Evolutionary conservation across 192 early-diverging fungal species (phyloP), one percentile per base, ranked within the genome.

Genomic region (Funneliformis geosporum): DNA sequence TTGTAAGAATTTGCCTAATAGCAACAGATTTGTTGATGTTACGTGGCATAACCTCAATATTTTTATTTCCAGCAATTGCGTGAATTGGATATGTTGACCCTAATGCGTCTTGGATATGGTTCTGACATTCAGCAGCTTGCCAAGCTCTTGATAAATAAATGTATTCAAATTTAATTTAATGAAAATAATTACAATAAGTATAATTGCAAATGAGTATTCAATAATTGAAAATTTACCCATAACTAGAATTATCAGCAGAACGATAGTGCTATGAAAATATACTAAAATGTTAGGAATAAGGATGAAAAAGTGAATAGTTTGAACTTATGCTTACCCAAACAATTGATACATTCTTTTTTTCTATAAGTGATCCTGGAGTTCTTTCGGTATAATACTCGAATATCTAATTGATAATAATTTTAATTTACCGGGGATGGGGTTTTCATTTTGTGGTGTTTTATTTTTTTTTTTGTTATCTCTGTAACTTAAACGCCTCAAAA

Each of bases 101-200:
- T 25, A 96, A 83, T 7, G 91, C 82, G 39, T 92, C 89, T 79
- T 91, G 88, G 72, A 96, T 93, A 75, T 96, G 94, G 80, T 95
- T 96, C 71, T 92, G 90, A 81, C 94, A 95, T 81, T 95, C 94
- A 28, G 91, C 90, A 14, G 93, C 93, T 79, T 94, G 93, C 93
- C 94, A 95, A 43, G 87, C 81, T 8, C 84, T 85, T 21, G 21
- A 27, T n/a, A 5, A n/a, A 25, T 33, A 33, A 50, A 55, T 44
- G 5, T 44, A n/a, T 55, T 18, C 16, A 55, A 55, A 55, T 14
- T 3, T 55, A 28, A 77, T 25, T 47, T 14, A 18, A 42, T 11
- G 25, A 33, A 10, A 42, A 43, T 67, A 14, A 33, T 66, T 65
- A 6, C 23, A 21, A 66, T 25, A 38, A 69, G 25, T 27, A 71